Percentiles rank a stretch among this genome's conserved stretches.
These are phyloP conservation scores for Aquilaria agallochum DNA, from an alignment of 441 rosid genomes.

Conservation along the genomic window DNA sequence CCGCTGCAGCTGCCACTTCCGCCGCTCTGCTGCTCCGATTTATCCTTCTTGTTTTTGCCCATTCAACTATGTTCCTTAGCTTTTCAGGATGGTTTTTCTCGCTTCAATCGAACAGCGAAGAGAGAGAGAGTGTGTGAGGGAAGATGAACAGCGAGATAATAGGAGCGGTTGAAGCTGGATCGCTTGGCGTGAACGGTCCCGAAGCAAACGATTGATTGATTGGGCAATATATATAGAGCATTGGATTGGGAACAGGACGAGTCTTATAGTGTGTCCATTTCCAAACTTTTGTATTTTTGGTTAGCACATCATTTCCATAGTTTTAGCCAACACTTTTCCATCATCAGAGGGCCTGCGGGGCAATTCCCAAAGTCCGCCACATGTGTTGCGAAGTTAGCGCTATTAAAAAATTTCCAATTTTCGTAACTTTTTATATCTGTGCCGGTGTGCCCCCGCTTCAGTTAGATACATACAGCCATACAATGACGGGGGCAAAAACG, in stretches of 20 bases:
- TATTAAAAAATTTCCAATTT: too few species aligned
- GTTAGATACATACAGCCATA: too few species aligned
- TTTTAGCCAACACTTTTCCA: too few species aligned
- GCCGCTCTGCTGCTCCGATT: background rate
- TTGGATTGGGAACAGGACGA: too few species aligned
- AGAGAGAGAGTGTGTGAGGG: slow-evolving; percentile 11
- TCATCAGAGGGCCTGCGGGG: too few species aligned
- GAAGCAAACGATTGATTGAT: background rate
- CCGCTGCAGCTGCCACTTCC: background rate
- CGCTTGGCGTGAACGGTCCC: background rate
- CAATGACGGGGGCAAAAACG: too few species aligned
- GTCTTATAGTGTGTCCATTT: background rate
- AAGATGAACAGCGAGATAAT: background rate
- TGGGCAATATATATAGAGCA: too few species aligned
- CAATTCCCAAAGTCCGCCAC: too few species aligned
- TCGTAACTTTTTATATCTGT: too few species aligned
- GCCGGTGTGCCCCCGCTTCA: too few species aligned
- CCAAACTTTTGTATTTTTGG: background rate
- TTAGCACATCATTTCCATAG: background rate
- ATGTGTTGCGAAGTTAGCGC: too few species aligned
- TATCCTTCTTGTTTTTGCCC: too few species aligned
- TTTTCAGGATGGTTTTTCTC: background rate
- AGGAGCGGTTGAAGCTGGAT: background rate
- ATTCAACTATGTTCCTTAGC: background rate
- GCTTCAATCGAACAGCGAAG: background rate